Evolutionary conservation across 306 rosid genomes (phyloP).

Genomic region (Castanea mollissima): DNA sequence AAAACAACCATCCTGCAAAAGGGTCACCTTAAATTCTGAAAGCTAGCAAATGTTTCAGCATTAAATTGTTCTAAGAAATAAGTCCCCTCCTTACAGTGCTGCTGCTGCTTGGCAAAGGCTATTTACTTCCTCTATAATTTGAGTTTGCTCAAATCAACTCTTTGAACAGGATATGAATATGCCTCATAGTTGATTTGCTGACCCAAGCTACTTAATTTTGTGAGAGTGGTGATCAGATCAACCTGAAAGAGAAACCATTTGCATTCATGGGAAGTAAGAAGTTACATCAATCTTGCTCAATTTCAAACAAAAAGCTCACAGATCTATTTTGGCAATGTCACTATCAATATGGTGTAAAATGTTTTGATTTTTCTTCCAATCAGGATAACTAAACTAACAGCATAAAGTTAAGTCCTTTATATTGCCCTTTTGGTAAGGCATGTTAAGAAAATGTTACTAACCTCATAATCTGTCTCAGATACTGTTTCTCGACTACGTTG

Average conservation of each 20-base stretch:
- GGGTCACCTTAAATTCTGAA: neutral
- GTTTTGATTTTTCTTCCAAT: neutral
- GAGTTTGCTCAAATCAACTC: slow-evolving; percentile 74
- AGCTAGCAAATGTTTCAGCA: neutral
- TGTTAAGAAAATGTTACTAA: slow-evolving; percentile 2
- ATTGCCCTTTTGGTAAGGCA: neutral
- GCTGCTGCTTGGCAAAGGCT: neutral
- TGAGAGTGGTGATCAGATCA: slow-evolving; percentile 78
- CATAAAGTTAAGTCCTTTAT: neutral
- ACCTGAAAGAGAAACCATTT: slow-evolving; percentile 49
- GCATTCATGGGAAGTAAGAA: neutral
- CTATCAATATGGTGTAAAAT: neutral
- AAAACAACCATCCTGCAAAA: neutral
- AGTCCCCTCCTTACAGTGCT: neutral
- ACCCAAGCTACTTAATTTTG: slow-evolving; percentile 80
- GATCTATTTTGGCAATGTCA: neutral
- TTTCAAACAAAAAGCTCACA: neutral
- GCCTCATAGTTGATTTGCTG: slow-evolving; percentile 89
- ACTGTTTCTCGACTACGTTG: slow-evolving; percentile 93
- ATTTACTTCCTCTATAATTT: slow-evolving; percentile 47
- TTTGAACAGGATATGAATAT: slow-evolving; percentile 58
- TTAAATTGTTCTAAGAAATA: neutral
- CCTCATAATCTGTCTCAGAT: slow-evolving; percentile 96
- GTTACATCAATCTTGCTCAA: neutral
- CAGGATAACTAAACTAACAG: neutral